Conservation (phyloP, 2,329 filamentous ascomycete genomes). For the Alternaria sp. region DNA sequence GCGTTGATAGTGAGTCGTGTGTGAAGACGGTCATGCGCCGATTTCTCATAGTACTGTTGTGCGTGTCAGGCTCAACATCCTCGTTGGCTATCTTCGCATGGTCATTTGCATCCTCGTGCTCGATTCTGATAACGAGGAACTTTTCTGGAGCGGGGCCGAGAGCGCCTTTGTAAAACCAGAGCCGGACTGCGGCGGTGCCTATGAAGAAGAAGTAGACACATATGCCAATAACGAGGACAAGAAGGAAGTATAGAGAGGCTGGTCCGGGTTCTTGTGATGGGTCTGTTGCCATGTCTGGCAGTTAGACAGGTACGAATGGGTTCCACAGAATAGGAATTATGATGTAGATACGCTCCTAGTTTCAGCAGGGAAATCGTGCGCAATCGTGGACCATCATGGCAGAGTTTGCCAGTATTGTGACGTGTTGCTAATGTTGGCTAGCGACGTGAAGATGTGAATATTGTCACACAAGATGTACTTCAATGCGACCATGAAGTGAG, state of each 20-base stretch:
- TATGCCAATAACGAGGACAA: conserved; percentile 27
- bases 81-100: background rate
- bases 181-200: conserved; percentile 29
- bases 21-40: conserved; percentile 8
- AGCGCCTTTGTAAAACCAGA: conserved; percentile 40
- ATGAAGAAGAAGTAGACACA: conserved; percentile 34
- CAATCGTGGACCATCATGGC: background rate
- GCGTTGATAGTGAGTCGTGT: background rate
- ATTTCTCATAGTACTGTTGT: background rate
- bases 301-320: background rate
- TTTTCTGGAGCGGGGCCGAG: conserved; percentile 30
- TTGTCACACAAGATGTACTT: background rate
- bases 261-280: background rate
- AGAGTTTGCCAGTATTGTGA: background rate
- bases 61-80: background rate
- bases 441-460: background rate
- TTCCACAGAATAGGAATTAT: background rate
- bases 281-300: background rate
- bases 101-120: background rate
- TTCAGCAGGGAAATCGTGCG: background rate
- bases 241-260: conserved; percentile 25
- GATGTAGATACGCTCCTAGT: background rate
- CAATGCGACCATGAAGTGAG: background rate
- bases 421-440: background rate
- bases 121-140: conserved; percentile 30